Evolutionary conservation across 1,139 yeast species (phyloP).

Genomic region (Kazachstania sp.): DNA sequence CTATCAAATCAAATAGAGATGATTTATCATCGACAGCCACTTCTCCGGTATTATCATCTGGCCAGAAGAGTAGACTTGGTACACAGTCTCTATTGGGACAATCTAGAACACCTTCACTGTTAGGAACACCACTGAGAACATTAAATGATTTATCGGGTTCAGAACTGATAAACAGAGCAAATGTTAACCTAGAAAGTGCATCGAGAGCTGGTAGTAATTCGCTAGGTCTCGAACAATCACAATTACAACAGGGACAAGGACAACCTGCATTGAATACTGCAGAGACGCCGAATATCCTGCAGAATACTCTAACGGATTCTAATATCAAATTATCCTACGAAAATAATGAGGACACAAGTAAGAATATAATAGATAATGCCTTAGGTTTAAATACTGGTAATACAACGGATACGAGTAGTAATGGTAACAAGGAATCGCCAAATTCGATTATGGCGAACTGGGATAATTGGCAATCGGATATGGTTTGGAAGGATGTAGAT

Average conservation of each 20-base stretch:
- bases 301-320: background rate
- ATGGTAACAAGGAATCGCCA: slow-evolving; percentile 18
- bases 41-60: background rate
- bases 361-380: background rate
- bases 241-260: background rate
- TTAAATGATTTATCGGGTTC: background rate
- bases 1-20: slow-evolving; percentile 16
- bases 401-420: background rate
- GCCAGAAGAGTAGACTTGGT: background rate
- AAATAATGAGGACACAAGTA: background rate
- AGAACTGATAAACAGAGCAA: background rate
- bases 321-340: background rate
- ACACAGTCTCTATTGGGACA: background rate
- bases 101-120: background rate
- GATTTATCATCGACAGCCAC: slow-evolving; percentile 8
- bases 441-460: slow-evolving; percentile 30
- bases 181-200: background rate
- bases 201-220: no score
- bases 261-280: background rate
- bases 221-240: background rate
- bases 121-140: slow-evolving; percentile 2
- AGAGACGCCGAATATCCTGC: background rate
- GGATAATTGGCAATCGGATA: slow-evolving; percentile 53
- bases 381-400: background rate
- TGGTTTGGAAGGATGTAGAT: slow-evolving; percentile 85